Base-by-base conservation (phyloP, 805 yeast species). In the Pichia exigua region DNA sequence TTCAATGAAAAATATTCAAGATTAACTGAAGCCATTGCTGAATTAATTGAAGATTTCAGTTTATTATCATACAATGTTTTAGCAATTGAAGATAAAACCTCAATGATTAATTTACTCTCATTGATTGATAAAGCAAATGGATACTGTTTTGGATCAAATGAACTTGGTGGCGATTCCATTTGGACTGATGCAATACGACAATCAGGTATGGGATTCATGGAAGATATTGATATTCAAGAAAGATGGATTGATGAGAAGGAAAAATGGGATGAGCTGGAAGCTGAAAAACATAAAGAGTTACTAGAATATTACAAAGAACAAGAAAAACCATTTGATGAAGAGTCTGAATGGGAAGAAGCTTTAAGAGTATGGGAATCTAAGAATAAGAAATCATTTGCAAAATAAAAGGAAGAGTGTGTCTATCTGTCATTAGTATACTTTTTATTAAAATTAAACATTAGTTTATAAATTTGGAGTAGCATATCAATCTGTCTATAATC, bases 141-240 rank as follows among this genome's bases (percentile, higher is more conserved):
- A 0, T 94, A 94, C 64, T 77, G 87, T 58, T 89, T 88, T 71
- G 99, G 99, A 0, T 74, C 91, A 1, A 87, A 90, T 30, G 99
- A 94, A 59, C 75, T 92, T 9, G 96, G 97, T 2, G 99, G 98
- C n/a, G 99, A 94, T 63, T 80, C 92, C 0, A 82, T 94, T 2
- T 94, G 99, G 99, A 87, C 90, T n/a, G 96, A 92, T 59, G 96
- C 97, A 0, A 78, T 92, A 0, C 75, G 98, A 57, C 88, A 87
- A 49, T 65, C 70, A 4, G 83, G 91, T 41, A 49, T 63, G 58
- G 82, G 87, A 12, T 67, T 74, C 45, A 65, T 75, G 44, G 81
- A 72, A 45, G 78, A 77, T 17, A 71, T 80, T 8, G 97, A 91
- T 64, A 79, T 89, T 5, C 99, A 94, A 59, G 99, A 94, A 58